Conservation (phyloP, 495 filamentous ascomycete species). For the Stereocaulon alpinum region DNA sequence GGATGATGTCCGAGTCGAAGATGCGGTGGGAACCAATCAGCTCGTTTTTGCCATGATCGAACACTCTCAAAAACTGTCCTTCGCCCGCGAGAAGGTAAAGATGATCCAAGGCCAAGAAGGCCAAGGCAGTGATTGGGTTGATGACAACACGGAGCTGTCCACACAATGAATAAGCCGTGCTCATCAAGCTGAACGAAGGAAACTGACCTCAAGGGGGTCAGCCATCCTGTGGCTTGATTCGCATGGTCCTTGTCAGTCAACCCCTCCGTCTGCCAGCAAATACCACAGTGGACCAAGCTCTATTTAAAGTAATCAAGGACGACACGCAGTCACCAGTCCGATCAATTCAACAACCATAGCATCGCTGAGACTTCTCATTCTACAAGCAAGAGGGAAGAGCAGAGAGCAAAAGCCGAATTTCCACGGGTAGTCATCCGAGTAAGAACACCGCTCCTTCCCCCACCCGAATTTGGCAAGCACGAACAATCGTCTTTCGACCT, state of each 20-base stretch:
- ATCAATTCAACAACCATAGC: too few species aligned
- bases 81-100: conserved; percentile 55
- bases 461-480: too few species aligned
- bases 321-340: too few species aligned
- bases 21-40: conserved; percentile 34
- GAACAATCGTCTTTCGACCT: too few species aligned
- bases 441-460: too few species aligned
- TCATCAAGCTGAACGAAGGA: not conserved
- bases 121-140: conserved; percentile 18
- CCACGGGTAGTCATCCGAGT: too few species aligned
- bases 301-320: too few species aligned
- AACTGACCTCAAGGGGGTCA: not conserved
- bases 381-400: too few species aligned
- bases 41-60: conserved; percentile 27
- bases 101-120: conserved; percentile 9
- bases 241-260: not conserved
- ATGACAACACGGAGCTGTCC: not conserved
- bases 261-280: not conserved
- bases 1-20: conserved; percentile 56
- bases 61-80: conserved; percentile 58
- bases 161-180: not conserved
- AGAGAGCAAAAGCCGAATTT: too few species aligned
- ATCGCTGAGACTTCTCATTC: too few species aligned
- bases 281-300: too few species aligned
- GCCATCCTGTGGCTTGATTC: not conserved